These are phyloP conservation scores for Fraxinus sp. DNA, from an alignment of 305 asterid genomes.

Conservation along the genomic window DNA sequence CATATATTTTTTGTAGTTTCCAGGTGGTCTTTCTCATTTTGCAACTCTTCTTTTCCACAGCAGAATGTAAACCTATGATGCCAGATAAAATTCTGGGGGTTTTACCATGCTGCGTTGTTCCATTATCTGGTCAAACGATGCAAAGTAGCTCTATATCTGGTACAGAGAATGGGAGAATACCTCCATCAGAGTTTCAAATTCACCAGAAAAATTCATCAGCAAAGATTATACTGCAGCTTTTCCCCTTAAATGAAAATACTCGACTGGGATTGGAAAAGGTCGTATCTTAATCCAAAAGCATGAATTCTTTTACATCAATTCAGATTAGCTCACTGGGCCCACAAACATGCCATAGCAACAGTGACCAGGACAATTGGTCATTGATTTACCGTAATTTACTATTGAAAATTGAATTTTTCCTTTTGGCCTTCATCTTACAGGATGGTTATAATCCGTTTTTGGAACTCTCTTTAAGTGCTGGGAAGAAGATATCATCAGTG, in stretches of 20 bases:
- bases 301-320: slow-evolving; percentile 2
- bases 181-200: slow-evolving; percentile 33
- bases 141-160: slow-evolving; percentile 19
- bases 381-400: background rate
- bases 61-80: slow-evolving; percentile 11
- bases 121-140: slow-evolving; percentile 21
- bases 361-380: background rate
- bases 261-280: slow-evolving; percentile 74
- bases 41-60: slow-evolving; percentile 15
- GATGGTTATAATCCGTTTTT: slow-evolving; percentile 81
- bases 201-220: slow-evolving; percentile 38
- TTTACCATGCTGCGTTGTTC: slow-evolving; percentile 18
- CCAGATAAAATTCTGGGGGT: slow-evolving; percentile 16
- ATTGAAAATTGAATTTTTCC: background rate
- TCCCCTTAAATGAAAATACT: slow-evolving; percentile 57
- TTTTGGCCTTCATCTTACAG: slow-evolving; percentile 35
- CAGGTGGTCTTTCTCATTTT: background rate
- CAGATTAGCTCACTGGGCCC: background rate
- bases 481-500: slow-evolving; percentile 80
- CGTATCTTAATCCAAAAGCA: slow-evolving; percentile 13
- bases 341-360: background rate
- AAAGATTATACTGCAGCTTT: slow-evolving; percentile 81
- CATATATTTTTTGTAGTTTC: background rate
- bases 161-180: slow-evolving; percentile 28
- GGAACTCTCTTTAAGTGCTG: slow-evolving; percentile 71